These are phyloP conservation scores for Xylariaceae sp. DNA, from an alignment of 2,329 filamentous ascomycete species.

Conservation along the genomic window DNA sequence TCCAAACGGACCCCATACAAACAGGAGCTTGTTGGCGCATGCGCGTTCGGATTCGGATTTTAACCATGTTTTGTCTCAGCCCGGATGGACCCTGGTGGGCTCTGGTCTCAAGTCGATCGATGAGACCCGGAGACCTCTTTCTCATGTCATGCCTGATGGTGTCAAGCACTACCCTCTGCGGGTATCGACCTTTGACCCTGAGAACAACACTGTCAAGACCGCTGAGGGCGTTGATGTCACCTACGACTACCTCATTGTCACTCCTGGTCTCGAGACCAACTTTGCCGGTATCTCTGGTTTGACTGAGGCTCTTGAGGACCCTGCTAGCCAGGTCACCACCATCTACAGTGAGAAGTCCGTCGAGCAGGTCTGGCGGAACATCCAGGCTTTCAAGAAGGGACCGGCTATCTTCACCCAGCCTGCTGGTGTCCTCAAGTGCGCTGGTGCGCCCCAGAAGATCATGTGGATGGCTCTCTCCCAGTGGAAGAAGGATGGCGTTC, in stretches of 20 bases:
- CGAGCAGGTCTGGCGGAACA: conserved; percentile 34
- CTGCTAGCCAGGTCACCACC: conserved; percentile 33
- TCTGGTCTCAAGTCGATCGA: conserved; percentile 32
- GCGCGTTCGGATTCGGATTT: background rate
- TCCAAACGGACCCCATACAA: background rate
- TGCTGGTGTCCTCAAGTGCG: conserved; percentile 37
- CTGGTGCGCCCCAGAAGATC: conserved; percentile 37
- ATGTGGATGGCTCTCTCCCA: conserved; percentile 38
- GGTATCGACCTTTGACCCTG: conserved; percentile 34
- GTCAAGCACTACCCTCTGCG: conserved; percentile 34
- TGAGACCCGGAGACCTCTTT: conserved; percentile 29
- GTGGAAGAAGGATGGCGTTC: conserved; percentile 34
- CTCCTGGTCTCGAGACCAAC: conserved; percentile 35
- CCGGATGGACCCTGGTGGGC: conserved; percentile 38
- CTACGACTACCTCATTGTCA: conserved; percentile 37
- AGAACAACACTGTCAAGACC: conserved; percentile 34
- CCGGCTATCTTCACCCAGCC: conserved; percentile 37
- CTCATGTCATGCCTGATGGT: conserved; percentile 30
- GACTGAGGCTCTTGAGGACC: conserved; percentile 32
- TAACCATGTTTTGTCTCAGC: conserved; percentile 16
- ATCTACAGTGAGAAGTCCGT: conserved; percentile 36
- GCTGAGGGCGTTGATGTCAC: conserved; percentile 33
- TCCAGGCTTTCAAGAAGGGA: conserved; percentile 34
- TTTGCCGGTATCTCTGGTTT: conserved; percentile 34
- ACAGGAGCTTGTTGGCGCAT: no score